Percentiles rank a stretch among this genome's conserved stretches.
Conservation (phyloP, 2,329 filamentous ascomycete genomes). For the Fusarium sp. region DNA sequence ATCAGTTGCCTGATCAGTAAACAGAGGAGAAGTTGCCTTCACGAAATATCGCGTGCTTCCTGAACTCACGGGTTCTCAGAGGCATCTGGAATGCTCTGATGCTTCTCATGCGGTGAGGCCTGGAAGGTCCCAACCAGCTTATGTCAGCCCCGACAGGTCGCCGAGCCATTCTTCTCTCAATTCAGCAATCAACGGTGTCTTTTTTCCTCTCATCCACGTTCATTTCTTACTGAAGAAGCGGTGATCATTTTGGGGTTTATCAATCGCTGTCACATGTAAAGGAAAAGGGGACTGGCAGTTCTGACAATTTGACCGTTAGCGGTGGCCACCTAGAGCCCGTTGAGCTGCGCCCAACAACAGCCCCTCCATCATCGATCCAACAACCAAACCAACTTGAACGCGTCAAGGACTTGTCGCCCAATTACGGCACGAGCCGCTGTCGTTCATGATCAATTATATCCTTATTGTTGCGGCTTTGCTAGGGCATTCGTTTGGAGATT, state of each 20-base stretch:
- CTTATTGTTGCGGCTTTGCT: not conserved
- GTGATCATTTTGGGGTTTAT: not conserved
- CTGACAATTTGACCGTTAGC: conserved; percentile 7
- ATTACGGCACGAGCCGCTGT: conserved; percentile 6
- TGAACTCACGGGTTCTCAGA: conserved; percentile 17
- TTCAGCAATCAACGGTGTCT: not conserved
- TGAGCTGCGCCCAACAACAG: conserved; percentile 9
- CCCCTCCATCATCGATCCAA: conserved; percentile 40
- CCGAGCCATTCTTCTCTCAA: conserved; percentile 13
- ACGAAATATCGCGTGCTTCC: not conserved
- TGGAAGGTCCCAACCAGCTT: conserved; percentile 25
- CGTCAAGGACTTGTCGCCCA: conserved; percentile 25
- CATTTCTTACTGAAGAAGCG: not conserved
- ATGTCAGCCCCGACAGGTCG: conserved; percentile 31
- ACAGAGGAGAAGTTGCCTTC: not conserved
- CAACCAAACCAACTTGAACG: conserved; percentile 22
- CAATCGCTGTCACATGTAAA: conserved; percentile 24
- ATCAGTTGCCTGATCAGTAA: not conserved
- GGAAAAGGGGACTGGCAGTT: not conserved
- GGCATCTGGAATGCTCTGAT: conserved; percentile 7
- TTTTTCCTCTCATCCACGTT: not conserved
- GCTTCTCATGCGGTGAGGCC: conserved; percentile 33
- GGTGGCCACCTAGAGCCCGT: not conserved
- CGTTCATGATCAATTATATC: not conserved
- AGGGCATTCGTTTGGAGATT: not conserved